Evolutionary conservation across 1,139 yeast species (phyloP).

Genomic region (Petasospora fabianii): DNA sequence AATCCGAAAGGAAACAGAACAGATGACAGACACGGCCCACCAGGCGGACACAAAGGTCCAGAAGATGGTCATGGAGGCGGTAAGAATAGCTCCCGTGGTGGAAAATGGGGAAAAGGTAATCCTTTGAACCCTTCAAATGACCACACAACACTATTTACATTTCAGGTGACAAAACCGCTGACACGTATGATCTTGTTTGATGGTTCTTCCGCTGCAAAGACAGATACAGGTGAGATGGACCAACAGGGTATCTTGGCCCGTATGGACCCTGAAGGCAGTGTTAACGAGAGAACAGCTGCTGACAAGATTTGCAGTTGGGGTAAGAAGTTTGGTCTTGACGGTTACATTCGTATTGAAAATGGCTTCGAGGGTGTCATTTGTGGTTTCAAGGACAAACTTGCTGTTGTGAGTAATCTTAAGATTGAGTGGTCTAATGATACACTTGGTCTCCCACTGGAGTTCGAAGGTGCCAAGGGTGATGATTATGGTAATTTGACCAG

Average conservation of each 20-base stretch:
- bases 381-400: slow-evolving; percentile 43
- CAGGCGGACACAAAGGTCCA: slow-evolving; percentile 11
- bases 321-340: slow-evolving; percentile 44
- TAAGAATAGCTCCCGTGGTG: neutral
- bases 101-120: slow-evolving; percentile 1
- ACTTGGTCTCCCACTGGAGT: slow-evolving; percentile 31
- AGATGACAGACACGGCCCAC: slow-evolving; percentile 8
- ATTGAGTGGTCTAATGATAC: slow-evolving; percentile 35
- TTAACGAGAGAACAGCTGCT: slow-evolving; percentile 42
- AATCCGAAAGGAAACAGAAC: slow-evolving; percentile 16
- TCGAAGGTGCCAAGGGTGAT: slow-evolving; percentile 23
- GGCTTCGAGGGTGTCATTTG: slow-evolving; percentile 56
- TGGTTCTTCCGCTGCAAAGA: slow-evolving; percentile 59
- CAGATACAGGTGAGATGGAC: slow-evolving; percentile 51
- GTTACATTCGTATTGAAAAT: slow-evolving; percentile 48
- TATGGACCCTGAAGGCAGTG: slow-evolving; percentile 28
- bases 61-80: slow-evolving; percentile 6
- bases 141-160: slow-evolving; percentile 36
- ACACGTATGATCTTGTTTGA: slow-evolving; percentile 45
- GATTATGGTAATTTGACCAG: slow-evolving; percentile 26
- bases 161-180: slow-evolving; percentile 41
- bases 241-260: slow-evolving; percentile 38
- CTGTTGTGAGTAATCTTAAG: slow-evolving; percentile 41
- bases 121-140: slow-evolving; percentile 5
- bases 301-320: slow-evolving; percentile 41